These are phyloP conservation scores for Microbotryomycetes sp. DNA, from an alignment of 1,284 basidiomycete species.

Conservation along the genomic window DNA sequence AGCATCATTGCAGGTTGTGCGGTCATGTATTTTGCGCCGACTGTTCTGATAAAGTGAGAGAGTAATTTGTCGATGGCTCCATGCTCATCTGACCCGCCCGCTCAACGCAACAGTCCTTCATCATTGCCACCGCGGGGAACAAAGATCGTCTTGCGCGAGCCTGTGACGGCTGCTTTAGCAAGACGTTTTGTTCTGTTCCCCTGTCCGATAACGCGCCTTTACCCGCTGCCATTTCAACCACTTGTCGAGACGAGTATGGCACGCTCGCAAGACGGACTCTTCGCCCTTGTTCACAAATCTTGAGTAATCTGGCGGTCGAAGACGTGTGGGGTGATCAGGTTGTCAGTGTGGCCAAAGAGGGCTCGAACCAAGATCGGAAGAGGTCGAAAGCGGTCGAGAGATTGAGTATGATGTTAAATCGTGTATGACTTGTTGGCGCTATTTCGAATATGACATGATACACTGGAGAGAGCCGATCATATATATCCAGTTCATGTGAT, in stretches of 20 bases:
- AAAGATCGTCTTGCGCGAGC: constrained; percentile 57
- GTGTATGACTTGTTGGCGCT: too few relatives aligned
- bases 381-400: not conserved
- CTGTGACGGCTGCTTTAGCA: constrained; percentile 78
- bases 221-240: too few relatives aligned
- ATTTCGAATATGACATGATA: not conserved
- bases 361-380: not conserved
- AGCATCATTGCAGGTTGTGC: constrained; percentile 85
- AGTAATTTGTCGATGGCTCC: not conserved
- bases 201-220: too few relatives aligned
- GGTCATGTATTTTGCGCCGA: constrained; percentile 74
- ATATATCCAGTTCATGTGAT: too few relatives aligned
- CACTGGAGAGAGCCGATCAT: too few relatives aligned
- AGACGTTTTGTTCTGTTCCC: too few relatives aligned
- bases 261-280: too few relatives aligned
- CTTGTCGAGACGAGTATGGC: too few relatives aligned
- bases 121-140: constrained; percentile 53
- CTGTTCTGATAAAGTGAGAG: constrained; percentile 67
- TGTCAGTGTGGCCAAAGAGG: not conserved
- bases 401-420: not conserved
- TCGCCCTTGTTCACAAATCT: too few relatives aligned
- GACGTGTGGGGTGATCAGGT: not conserved
- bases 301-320: too few relatives aligned
- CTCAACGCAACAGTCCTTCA: constrained; percentile 61
- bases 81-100: not conserved